These are phyloP conservation scores for Scorias spongiosa DNA, from an alignment of 2,329 filamentous ascomycete genomes.

Conservation along the genomic window DNA sequence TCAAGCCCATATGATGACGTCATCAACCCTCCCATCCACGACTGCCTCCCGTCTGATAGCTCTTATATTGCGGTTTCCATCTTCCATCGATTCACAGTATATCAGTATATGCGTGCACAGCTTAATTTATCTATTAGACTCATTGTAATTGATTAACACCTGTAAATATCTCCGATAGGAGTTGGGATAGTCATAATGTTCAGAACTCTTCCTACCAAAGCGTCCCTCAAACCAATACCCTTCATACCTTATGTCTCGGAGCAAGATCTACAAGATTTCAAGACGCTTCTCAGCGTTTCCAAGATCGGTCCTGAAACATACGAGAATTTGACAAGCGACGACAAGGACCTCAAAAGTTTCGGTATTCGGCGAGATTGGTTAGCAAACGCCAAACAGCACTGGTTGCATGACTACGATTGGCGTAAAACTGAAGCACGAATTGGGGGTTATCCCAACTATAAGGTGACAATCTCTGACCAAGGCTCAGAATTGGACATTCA, in stretches of 20 bases:
- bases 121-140: too few species aligned
- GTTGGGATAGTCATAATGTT: constrained; percentile 3
- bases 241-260: constrained; percentile 29
- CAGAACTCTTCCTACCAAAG: constrained; percentile 18
- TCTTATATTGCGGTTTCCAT: too few species aligned
- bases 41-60: too few species aligned
- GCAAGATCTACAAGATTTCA: constrained; percentile 29
- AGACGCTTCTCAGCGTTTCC: constrained; percentile 30
- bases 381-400: constrained; percentile 20
- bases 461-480: constrained; percentile 25
- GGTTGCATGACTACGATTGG: constrained; percentile 35
- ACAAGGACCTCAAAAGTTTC: constrained; percentile 19
- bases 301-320: constrained; percentile 34
- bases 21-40: too few species aligned
- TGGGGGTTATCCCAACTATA: constrained; percentile 39
- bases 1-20: too few species aligned
- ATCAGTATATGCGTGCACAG: too few species aligned
- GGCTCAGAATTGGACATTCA: constrained; percentile 29
- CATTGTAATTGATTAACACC: too few species aligned
- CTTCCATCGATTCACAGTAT: too few species aligned
- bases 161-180: too few species aligned
- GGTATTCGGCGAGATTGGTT: constrained; percentile 36
- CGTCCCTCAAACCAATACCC: constrained; percentile 22
- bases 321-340: constrained; percentile 30
- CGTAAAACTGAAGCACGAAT: constrained; percentile 26